Conservation (phyloP, 768 basidiomycete genomes). For the Russula ochroleuca region DNA sequence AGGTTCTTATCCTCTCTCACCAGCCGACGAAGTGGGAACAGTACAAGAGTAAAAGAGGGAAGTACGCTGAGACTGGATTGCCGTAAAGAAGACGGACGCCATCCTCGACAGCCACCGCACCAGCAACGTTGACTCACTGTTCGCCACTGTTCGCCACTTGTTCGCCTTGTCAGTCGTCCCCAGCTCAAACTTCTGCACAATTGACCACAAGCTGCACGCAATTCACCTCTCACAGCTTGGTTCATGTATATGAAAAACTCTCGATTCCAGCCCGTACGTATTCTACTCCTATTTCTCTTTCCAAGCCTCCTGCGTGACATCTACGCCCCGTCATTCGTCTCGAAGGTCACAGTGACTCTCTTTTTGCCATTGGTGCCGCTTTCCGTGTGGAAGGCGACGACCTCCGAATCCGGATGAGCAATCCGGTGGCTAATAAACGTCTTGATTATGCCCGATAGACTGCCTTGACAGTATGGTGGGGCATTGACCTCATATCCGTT, state of each 20-base stretch:
- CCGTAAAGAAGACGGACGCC: neutral
- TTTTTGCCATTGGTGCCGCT: neutral
- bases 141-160: neutral
- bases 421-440: neutral
- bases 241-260: neutral
- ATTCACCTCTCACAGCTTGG: neutral
- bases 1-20: no score
- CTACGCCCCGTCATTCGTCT: neutral
- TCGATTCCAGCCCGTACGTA: neutral
- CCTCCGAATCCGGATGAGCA: neutral
- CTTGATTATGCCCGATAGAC: neutral
- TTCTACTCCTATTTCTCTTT: neutral
- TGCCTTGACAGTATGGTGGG: neutral
- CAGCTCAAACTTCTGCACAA: no score
- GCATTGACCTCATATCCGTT: neutral
- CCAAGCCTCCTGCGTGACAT: neutral
- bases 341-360: conserved; percentile 9
- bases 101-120: neutral
- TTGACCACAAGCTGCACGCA: neutral
- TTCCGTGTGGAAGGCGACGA: conserved; percentile 2
- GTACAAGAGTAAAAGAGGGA: neutral
- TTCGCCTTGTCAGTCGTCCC: no score
- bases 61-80: neutral
- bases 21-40: neutral
- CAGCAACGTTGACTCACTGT: neutral